phyloP scores from a whole-genome alignment of 148 eudicot species.

The Rhododendron henanense region DNA sequence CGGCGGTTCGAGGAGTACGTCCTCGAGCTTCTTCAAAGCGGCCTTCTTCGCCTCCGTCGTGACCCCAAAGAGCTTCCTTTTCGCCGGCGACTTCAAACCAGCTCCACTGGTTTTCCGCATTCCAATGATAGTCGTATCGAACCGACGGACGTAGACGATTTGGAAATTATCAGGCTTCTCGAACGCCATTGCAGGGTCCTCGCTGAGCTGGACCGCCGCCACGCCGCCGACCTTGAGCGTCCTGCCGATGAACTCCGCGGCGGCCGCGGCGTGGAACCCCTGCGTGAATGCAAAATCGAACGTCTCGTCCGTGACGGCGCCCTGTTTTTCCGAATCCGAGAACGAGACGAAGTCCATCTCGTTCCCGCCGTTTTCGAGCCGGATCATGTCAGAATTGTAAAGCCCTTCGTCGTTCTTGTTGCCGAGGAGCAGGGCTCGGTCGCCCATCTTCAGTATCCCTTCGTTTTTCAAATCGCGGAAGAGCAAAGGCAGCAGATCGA shows the following conservation, averaged over 20 bases:
- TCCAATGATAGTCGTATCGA: constrained; percentile 25
- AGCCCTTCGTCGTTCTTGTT: neutral
- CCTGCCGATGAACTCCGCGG: constrained; percentile 25
- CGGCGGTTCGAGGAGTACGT: constrained; percentile 59
- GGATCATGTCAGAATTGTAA: constrained; percentile 5
- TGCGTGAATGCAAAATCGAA: constrained; percentile 37
- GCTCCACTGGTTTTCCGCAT: constrained; percentile 22
- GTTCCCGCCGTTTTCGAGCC: neutral
- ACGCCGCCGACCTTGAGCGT: constrained; percentile 44
- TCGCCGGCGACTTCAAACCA: constrained; percentile 1
- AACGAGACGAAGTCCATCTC: constrained; percentile 15
- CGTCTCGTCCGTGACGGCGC: constrained; percentile 25
- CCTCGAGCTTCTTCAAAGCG: constrained; percentile 47
- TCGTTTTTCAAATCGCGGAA: constrained; percentile 43
- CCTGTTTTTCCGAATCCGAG: constrained; percentile 18
- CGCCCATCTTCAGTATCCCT: constrained; percentile 34
- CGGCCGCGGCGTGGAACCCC: constrained; percentile 1
- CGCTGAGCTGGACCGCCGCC: constrained; percentile 24
- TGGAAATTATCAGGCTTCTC: constrained; percentile 33
- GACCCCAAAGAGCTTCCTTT: constrained; percentile 25
- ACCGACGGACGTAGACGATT: constrained; percentile 33
- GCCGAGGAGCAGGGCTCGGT: constrained; percentile 27
- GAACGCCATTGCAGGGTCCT: constrained; percentile 14
- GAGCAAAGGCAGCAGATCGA: constrained; percentile 24
- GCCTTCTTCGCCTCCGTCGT: constrained; percentile 42